Percentiles rank a stretch among this genome's conserved stretches.
These are phyloP conservation scores for Arthrobotrys entomopaga DNA, from an alignment of 2,329 filamentous ascomycete genomes.

Conservation along the genomic window DNA sequence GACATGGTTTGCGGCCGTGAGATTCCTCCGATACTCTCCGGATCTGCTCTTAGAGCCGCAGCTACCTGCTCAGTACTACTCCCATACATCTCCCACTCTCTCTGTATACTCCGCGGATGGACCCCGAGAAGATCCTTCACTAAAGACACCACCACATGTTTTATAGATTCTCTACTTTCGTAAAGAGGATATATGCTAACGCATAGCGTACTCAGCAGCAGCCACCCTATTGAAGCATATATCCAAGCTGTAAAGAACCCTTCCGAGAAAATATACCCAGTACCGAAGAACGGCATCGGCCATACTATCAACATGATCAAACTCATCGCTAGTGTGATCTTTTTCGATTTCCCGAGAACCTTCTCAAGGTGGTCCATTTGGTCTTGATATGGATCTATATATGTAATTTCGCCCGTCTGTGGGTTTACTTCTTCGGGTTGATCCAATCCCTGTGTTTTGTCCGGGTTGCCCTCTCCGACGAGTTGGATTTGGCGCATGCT, in stretches of 20 bases:
- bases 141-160: slow-evolving; percentile 71
- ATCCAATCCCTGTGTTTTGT: slow-evolving; percentile 66
- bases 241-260: slow-evolving; percentile 86
- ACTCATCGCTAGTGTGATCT: slow-evolving; percentile 73
- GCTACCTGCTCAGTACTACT: slow-evolving; percentile 28
- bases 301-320: slow-evolving; percentile 80
- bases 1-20: slow-evolving; percentile 29
- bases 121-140: slow-evolving; percentile 68
- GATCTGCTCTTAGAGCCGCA: not conserved
- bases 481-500: slow-evolving; percentile 80
- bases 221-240: slow-evolving; percentile 79
- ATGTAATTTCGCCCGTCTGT: slow-evolving; percentile 56
- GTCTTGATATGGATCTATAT: slow-evolving; percentile 29
- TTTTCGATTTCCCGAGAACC: slow-evolving; percentile 63
- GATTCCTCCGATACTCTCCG: slow-evolving; percentile 9
- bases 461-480: slow-evolving; percentile 31
- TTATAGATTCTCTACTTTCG: slow-evolving; percentile 77
- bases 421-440: slow-evolving; percentile 75
- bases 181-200: slow-evolving; percentile 84
- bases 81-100: slow-evolving; percentile 30
- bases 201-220: slow-evolving; percentile 74
- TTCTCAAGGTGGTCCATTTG: slow-evolving; percentile 58
- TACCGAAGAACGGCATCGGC: slow-evolving; percentile 92
- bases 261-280: slow-evolving; percentile 81
- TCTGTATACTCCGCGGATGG: slow-evolving; percentile 13